Evolutionary conservation across 129 eudicot genomes (phyloP).

Genomic region (Artemisia annua): DNA sequence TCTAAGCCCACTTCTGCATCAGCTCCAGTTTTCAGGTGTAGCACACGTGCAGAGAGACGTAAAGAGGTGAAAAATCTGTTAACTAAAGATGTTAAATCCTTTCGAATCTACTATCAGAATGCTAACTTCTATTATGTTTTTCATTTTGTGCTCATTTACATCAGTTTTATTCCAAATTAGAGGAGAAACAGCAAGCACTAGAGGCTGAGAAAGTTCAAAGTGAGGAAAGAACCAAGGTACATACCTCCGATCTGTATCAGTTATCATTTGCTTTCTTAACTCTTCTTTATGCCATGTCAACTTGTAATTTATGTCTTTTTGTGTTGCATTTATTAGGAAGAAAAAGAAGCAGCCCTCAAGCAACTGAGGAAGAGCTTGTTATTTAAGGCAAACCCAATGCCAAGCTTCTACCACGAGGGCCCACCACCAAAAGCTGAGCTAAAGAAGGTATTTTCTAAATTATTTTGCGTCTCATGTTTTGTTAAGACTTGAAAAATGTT

Average conservation of each 20-base stretch:
- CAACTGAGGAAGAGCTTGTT: constrained; percentile 70
- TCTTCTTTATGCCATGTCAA: neutral
- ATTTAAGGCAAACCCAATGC: constrained; percentile 94
- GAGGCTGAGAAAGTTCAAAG: constrained; percentile 79
- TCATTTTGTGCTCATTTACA: too few relatives aligned
- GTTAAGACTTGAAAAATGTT: neutral
- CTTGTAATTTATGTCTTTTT: neutral
- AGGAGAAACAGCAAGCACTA: constrained; percentile 80
- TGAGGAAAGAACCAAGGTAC: constrained; percentile 82
- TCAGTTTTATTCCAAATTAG: constrained; percentile 75
- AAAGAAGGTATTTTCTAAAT: constrained; percentile 57
- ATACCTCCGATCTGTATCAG: neutral
- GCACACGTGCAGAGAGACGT: constrained; percentile 86
- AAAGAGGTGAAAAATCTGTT: constrained; percentile 53
- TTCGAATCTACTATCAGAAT: constrained; percentile 5
- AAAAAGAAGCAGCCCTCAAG: constrained; percentile 79
- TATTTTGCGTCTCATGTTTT: constrained; percentile 1
- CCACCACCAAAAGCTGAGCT: constrained; percentile 84
- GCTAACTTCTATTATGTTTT: neutral
- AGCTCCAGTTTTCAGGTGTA: constrained; percentile 74
- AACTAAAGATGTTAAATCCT: constrained; percentile 8
- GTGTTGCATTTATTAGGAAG: constrained; percentile 52
- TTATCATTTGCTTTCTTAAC: neutral
- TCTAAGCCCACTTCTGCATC: constrained; percentile 61
- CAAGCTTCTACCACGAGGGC: constrained; percentile 92